Evolutionary conservation across 257 asterid species (phyloP), one percentile per base, ranked within the genome.

Genomic region (Fraxinus americana): DNA sequence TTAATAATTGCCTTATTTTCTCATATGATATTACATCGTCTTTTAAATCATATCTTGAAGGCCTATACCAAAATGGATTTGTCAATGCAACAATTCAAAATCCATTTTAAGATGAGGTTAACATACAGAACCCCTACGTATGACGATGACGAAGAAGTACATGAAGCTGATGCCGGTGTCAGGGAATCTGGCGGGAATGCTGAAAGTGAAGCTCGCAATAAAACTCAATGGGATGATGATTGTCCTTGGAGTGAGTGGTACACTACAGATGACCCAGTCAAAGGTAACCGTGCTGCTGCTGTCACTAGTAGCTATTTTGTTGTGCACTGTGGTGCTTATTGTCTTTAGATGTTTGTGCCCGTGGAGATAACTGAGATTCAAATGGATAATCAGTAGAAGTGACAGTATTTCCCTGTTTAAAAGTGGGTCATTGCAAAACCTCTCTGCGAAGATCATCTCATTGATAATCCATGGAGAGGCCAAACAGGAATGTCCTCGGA

Each of bases 231-330:
- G 98, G 98, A 94, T 83, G 96, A 89, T 74, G 89, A 83, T 82
- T 90, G 90, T 83, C 94, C 97, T 85, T 94, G 98, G 98, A 92
- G 97, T 85, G 94, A 94, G 89, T 94, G 98, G 98, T 94, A 92
- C 81, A 85, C 96, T 52, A 95, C 94, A 29, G 98, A 94, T 84
- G 97, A 92, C 86, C 98, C 96, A 57, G 83, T 92, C 76, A 94
- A 83, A 86, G 98, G 98, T 90, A 77, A 84, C 72, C 78, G 27
- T 70, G 32, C 73, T 82, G 75, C 69, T 81, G 73, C 81, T 77
- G 65, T 38, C 73, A 54, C 36, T 73, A 14, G 36, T 23, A 61
- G 10, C 32, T 7, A 4, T 74, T 29, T 38, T 78, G 1, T 66
- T 45, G 9, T 57, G 30, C 7, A 5, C 69, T 63, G 34, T 63